Evolutionary conservation across 2,329 filamentous ascomycete species (phyloP), one percentile per base, ranked within the genome.

Genomic region (Biscogniauxia mediterranea): DNA sequence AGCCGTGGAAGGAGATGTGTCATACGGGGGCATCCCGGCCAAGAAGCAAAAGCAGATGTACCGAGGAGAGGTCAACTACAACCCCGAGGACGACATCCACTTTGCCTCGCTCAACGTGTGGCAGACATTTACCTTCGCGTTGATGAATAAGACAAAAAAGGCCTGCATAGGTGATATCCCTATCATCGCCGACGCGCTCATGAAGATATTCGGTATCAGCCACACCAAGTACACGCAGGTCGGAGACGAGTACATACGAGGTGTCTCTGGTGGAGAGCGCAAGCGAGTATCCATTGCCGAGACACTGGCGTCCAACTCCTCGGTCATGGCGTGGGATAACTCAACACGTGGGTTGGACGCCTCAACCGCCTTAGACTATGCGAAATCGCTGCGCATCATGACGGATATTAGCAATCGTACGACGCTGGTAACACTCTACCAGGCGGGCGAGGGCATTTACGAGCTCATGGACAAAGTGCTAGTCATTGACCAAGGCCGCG

Each of bases 251-350:
- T 83, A 78, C 68, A 83, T 88, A 6, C 85, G 89, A 54, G 91
- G 91, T 73, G 88, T 94, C 0, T 91, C 88, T 54, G 91, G 91
- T 68, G 91, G 91, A 61, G 91, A 95, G 76, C 79, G 91, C 46
- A 94, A 93, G 74, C 88, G 91, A 70, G 90, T 92, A 8, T 89
- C 87, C 21, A 92, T 94, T 65, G 89, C 89, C 1, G 91, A 94
- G 75, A 91, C 89, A 0, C 76, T 94, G 21, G 88, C 89, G 4
- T 89, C 89, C 6, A 89, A 90, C 73, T 87, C 87, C 0, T 87
- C 88, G 0, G 87, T 93, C 1, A 86, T 90, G 38, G 89, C 87
- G 64, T 93, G 89, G 89, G 91, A 94, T 68, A 94, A 94, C 73
- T 89, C 85, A 0, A 94, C 90, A 0, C 81, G 91, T 54, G 91